Evolutionary conservation across 2,329 filamentous ascomycete species (phyloP).

Genomic region (Bipolaris oryzae): DNA sequence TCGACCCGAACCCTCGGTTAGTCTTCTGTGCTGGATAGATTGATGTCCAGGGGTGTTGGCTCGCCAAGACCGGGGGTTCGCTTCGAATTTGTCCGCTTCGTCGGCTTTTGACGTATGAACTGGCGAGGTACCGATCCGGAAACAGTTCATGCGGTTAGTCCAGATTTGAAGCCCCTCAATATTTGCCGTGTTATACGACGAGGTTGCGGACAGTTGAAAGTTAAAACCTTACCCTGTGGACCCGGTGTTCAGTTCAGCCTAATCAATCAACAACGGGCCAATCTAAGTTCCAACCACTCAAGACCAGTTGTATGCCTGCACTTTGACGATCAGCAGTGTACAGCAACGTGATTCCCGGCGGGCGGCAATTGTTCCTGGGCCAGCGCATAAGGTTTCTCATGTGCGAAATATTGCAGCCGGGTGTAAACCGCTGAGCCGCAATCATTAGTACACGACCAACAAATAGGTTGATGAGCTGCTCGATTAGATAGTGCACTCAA

Average conservation of each 20-base stretch:
- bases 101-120: not conserved
- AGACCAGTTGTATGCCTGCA: conserved; percentile 17
- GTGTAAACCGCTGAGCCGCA: conserved; percentile 31
- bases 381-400: conserved; percentile 18
- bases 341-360: conserved; percentile 15
- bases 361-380: conserved; percentile 7
- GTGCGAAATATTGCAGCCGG: conserved; percentile 17
- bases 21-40: conserved; percentile 14
- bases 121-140: not conserved
- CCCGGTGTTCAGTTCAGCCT: conserved; percentile 34
- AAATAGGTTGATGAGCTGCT: not conserved
- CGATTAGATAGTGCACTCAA: not conserved
- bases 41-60: conserved; percentile 11
- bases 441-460: conserved; percentile 5
- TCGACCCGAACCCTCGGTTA: conserved; percentile 30
- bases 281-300: conserved; percentile 33
- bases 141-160: not conserved
- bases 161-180: not conserved
- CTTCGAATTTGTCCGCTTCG: conserved; percentile 7
- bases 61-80: conserved; percentile 12
- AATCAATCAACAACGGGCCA: conserved; percentile 33
- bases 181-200: not conserved
- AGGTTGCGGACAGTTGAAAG: not conserved
- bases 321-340: conserved; percentile 10
- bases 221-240: conserved; percentile 8